Evolutionary conservation across 2,329 filamentous ascomycete species (phyloP).

Genomic region (Verticillium isaacii): DNA sequence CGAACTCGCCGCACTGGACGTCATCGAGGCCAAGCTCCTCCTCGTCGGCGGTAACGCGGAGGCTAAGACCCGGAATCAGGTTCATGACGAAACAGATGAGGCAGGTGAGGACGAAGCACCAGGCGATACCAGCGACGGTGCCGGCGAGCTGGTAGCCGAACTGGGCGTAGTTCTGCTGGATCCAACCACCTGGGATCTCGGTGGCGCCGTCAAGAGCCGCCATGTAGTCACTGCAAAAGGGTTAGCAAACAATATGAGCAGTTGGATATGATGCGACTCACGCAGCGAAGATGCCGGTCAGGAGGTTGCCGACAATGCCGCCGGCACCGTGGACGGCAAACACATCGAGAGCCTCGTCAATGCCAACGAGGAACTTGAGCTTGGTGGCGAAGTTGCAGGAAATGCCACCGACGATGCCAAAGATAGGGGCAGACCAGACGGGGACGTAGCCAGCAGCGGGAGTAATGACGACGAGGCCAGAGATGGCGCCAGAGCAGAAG

Average conservation of each 20-base stretch:
- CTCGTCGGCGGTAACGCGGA: constrained; percentile 62
- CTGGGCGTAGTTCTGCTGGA: constrained; percentile 67
- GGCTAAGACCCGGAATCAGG: constrained; percentile 63
- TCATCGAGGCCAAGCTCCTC: constrained; percentile 70
- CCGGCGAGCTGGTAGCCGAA: constrained; percentile 69
- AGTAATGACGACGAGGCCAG: constrained; percentile 82
- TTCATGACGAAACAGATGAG: constrained; percentile 68
- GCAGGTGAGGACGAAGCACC: constrained; percentile 64
- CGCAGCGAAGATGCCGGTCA: constrained; percentile 75
- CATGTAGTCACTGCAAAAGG: constrained; percentile 54
- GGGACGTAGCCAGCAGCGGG: constrained; percentile 79
- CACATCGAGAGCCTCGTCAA: constrained; percentile 86
- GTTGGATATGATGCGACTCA: constrained; percentile 27
- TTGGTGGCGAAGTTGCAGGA: constrained; percentile 85
- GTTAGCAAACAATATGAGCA: background rate
- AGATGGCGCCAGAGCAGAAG: constrained; percentile 86
- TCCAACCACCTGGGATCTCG: constrained; percentile 58
- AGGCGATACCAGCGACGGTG: constrained; percentile 58
- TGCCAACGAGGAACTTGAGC: constrained; percentile 67
- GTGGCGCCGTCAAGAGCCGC: constrained; percentile 64
- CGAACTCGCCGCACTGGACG: constrained; percentile 75
- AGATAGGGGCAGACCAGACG: constrained; percentile 54
- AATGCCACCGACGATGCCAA: constrained; percentile 55
- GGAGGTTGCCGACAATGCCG: constrained; percentile 73
- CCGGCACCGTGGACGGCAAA: constrained; percentile 87